Conservation (phyloP, 345 rosid genomes). For the Brassica carinata region DNA sequence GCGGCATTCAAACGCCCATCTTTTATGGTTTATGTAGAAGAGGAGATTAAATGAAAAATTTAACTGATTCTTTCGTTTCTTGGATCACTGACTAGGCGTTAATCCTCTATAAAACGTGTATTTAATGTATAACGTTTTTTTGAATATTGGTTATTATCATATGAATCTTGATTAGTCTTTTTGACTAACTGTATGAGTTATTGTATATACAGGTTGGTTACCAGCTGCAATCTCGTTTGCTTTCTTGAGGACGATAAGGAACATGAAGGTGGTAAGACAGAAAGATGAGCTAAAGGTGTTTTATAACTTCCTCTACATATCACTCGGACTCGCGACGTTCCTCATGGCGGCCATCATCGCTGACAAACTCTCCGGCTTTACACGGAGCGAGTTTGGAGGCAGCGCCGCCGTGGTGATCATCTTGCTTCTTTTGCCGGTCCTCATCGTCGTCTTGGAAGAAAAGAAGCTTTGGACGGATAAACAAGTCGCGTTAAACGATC, state of each 20-base stretch:
- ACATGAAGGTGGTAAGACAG: slow-evolving; percentile 43
- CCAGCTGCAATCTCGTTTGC: slow-evolving; percentile 49
- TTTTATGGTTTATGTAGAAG: not conserved
- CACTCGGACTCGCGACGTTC: slow-evolving; percentile 52
- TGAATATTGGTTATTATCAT: not conserved
- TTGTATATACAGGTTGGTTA: slow-evolving; percentile 45
- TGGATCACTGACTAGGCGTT: not conserved
- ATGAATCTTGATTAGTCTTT: slow-evolving; percentile 7
- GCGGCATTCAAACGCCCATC: not conserved
- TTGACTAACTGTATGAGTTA: slow-evolving; percentile 8
- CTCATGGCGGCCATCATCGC: slow-evolving; percentile 48
- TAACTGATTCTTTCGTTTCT: not conserved
- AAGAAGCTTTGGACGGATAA: slow-evolving; percentile 39
- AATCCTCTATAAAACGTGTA: not conserved
- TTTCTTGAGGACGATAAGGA: slow-evolving; percentile 47
- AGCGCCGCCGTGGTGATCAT: slow-evolving; percentile 45
- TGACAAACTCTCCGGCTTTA: slow-evolving; percentile 48
- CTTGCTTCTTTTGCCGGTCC: slow-evolving; percentile 47
- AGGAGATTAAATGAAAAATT: too few relatives aligned
- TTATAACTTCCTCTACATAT: slow-evolving; percentile 48
- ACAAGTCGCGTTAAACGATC: slow-evolving; percentile 32
- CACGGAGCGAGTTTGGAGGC: slow-evolving; percentile 37
- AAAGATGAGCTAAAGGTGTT: slow-evolving; percentile 49
- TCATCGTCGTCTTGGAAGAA: slow-evolving; percentile 49
- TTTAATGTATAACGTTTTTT: not conserved